A percentile compares a stretch with the other conserved stretches of the same genome.
Conservation (phyloP, 2,329 filamentous ascomycete genomes). For the Talaromyces sp. region DNA sequence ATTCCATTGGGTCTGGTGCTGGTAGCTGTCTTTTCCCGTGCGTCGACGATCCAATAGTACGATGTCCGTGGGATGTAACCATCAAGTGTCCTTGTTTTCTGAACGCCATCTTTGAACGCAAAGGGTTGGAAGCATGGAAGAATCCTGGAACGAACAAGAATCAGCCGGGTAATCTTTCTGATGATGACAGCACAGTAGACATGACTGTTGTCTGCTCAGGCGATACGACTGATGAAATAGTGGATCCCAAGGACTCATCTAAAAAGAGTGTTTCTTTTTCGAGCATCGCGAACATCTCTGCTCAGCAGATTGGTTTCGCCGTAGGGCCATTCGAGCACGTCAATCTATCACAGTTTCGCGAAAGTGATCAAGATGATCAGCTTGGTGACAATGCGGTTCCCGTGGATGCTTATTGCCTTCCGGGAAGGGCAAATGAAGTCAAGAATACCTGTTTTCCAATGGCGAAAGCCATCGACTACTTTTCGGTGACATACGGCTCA, state of each 20-base stretch:
- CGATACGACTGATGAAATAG: conserved; percentile 76
- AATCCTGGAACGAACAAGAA: conserved; percentile 20
- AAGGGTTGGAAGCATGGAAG: conserved; percentile 26
- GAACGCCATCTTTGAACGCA: conserved; percentile 63
- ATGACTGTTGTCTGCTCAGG: conserved; percentile 90
- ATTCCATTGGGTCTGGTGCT: conserved; percentile 72
- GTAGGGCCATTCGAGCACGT: conserved; percentile 94
- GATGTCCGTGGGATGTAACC: conserved; percentile 83
- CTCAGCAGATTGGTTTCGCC: conserved; percentile 88
- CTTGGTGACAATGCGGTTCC: conserved; percentile 84
- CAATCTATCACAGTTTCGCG: conserved; percentile 82
- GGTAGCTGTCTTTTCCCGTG: conserved; percentile 90
- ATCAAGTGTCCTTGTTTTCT: conserved; percentile 83
- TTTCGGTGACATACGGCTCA: conserved; percentile 80
- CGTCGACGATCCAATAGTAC: conserved; percentile 76
- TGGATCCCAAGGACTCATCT: conserved; percentile 70
- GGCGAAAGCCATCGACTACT: conserved; percentile 82
- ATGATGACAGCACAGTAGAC: conserved; percentile 83
- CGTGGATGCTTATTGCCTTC: conserved; percentile 87
- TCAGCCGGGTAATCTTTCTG: conserved; percentile 46
- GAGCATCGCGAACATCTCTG: conserved; percentile 69
- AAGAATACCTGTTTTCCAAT: conserved; percentile 83
- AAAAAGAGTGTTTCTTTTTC: conserved; percentile 88
- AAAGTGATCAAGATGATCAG: conserved; percentile 87
- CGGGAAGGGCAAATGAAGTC: conserved; percentile 75